These are phyloP conservation scores for Argentina anserina DNA, from an alignment of 306 rosid genomes.

Conservation along the genomic window DNA sequence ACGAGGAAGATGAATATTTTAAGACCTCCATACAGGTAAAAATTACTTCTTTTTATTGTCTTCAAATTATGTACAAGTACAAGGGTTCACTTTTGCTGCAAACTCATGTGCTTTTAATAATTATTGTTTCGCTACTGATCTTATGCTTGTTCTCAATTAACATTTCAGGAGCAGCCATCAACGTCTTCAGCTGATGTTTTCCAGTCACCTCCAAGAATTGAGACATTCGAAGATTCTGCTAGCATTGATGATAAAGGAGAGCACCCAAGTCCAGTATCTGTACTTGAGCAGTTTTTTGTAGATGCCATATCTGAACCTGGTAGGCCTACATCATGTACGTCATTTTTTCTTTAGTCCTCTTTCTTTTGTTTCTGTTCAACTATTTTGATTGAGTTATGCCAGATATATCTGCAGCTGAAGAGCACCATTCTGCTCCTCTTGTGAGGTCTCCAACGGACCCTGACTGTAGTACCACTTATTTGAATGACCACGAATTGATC, in stretches of 20 bases:
- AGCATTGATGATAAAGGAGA: conserved; percentile 23
- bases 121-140: background rate
- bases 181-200: conserved; percentile 30
- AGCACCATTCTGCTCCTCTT: conserved; percentile 27
- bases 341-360: background rate
- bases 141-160: conserved; percentile 35
- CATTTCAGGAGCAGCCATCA: conserved; percentile 32
- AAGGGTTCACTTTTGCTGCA: background rate
- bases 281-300: conserved; percentile 24
- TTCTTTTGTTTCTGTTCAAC: background rate
- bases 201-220: conserved; percentile 31
- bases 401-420: conserved; percentile 42
- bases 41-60: conserved; percentile 9
- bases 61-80: background rate
- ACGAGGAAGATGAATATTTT: conserved; percentile 28
- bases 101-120: conserved; percentile 16
- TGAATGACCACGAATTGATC: conserved; percentile 20
- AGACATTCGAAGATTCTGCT: conserved; percentile 24
- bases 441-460: conserved; percentile 18
- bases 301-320: conserved; percentile 36
- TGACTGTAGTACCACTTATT: conserved; percentile 22
- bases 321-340: conserved; percentile 20
- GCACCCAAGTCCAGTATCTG: conserved; percentile 30
- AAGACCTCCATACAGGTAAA: conserved; percentile 40
- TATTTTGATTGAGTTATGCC: conserved; percentile 23